A percentile compares a stretch with the other conserved stretches of the same genome.
These are phyloP conservation scores for Macadamia tetraphylla DNA, from an alignment of 164 flowering plant species.

Conservation along the genomic window DNA sequence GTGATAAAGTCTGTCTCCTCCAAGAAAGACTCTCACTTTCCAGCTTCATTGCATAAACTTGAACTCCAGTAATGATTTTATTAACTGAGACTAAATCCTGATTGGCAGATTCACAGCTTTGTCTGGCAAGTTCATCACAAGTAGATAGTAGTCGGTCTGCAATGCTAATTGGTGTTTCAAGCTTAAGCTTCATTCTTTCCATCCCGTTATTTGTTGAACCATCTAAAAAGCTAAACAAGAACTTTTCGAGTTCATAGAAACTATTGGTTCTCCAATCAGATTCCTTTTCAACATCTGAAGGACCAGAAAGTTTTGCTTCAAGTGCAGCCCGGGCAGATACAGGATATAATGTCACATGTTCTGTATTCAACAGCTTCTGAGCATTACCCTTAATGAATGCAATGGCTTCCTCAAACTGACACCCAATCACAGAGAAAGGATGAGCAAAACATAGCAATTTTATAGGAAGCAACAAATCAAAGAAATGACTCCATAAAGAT, in stretches of 20 bases:
- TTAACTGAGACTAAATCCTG: constrained; percentile 55
- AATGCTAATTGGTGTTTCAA: constrained; percentile 80
- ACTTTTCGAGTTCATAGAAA: constrained; percentile 67
- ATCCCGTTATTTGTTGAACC: constrained; percentile 64
- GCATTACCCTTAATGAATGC: constrained; percentile 70
- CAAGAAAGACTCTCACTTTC: constrained; percentile 70
- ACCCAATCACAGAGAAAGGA: constrained; percentile 11
- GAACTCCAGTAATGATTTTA: constrained; percentile 48
- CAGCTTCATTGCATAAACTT: constrained; percentile 53
- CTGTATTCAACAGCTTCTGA: constrained; percentile 61
- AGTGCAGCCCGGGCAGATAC: constrained; percentile 90
- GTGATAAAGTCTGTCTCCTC: constrained; percentile 44
- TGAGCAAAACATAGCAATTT: not conserved
- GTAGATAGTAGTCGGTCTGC: constrained; percentile 70
- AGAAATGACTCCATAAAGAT: not conserved
- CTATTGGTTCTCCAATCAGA: constrained; percentile 29
- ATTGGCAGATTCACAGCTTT: constrained; percentile 51
- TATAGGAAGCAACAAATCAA: not conserved
- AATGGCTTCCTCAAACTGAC: constrained; percentile 87
- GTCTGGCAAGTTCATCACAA: constrained; percentile 49
- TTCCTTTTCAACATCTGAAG: constrained; percentile 20
- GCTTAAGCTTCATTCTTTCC: constrained; percentile 89
- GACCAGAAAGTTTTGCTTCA: constrained; percentile 58
- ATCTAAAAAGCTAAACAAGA: constrained; percentile 80
- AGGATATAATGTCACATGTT: constrained; percentile 66